Conservation (phyloP, 2,329 filamentous ascomycete species). For the Juglanconis juglandina region DNA sequence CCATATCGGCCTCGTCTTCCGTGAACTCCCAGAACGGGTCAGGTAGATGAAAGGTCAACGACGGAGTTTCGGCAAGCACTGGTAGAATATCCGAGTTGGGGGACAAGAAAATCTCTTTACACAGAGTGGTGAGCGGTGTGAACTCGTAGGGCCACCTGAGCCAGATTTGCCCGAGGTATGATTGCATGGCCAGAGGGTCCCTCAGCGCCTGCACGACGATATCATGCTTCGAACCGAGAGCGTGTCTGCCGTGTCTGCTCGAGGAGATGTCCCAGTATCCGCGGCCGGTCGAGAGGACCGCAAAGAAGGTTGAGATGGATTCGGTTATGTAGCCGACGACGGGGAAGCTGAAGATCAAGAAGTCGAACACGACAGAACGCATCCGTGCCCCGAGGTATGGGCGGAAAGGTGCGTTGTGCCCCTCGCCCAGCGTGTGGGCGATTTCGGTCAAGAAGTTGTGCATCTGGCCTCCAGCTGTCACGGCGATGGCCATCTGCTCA, state of each 20-base stretch:
- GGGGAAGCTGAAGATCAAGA: slow-evolving; percentile 64
- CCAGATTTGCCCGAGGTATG: slow-evolving; percentile 64
- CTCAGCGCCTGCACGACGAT: slow-evolving; percentile 43
- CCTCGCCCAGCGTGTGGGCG: slow-evolving; percentile 44
- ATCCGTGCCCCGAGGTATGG: slow-evolving; percentile 59
- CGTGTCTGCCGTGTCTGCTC: slow-evolving; percentile 22
- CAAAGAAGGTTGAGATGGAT: slow-evolving; percentile 63
- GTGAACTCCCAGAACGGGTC: slow-evolving; percentile 69
- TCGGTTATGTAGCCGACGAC: slow-evolving; percentile 71
- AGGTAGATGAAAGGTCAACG: slow-evolving; percentile 76
- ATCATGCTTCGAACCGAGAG: slow-evolving; percentile 36
- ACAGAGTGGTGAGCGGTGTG: slow-evolving; percentile 70
- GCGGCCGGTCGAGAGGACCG: slow-evolving; percentile 56
- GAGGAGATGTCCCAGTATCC: slow-evolving; percentile 51
- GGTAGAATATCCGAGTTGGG: slow-evolving; percentile 42
- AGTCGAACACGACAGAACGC: slow-evolving; percentile 63
- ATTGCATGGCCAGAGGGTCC: slow-evolving; percentile 54
- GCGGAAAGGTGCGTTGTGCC: slow-evolving; percentile 45
- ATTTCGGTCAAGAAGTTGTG: slow-evolving; percentile 53
- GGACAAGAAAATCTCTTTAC: slow-evolving; percentile 60
- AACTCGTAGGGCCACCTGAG: slow-evolving; percentile 84
- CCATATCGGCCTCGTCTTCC: slow-evolving; percentile 81
- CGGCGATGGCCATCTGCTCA: slow-evolving; percentile 47
- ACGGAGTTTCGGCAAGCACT: slow-evolving; percentile 61
- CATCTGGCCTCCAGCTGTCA: slow-evolving; percentile 48